Percentiles rank a stretch among this genome's conserved stretches.
phyloP scores from a whole-genome alignment of 2,329 filamentous ascomycete genomes.

The Fusarium beomiforme region DNA sequence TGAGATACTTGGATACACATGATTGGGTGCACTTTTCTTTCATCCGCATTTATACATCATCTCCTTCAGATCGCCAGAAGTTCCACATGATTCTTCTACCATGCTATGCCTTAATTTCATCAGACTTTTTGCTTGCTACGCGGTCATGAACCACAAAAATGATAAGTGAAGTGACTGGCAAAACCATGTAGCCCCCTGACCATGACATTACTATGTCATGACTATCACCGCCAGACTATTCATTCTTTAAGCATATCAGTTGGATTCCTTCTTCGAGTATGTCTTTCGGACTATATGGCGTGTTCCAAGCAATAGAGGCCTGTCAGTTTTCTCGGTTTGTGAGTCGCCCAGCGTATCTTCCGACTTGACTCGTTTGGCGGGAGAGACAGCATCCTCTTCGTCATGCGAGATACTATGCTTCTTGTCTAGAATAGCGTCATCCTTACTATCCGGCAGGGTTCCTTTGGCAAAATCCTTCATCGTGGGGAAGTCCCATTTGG shows the following conservation, averaged over 20 bases:
- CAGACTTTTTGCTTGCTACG: not conserved
- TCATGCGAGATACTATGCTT: not conserved
- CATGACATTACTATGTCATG: not conserved
- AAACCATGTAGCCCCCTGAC: not conserved
- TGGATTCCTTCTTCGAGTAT: conserved; percentile 18
- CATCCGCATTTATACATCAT: not conserved
- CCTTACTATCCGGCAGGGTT: not conserved
- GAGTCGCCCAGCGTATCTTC: not conserved
- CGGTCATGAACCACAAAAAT: too few relatives aligned
- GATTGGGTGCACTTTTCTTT: not conserved
- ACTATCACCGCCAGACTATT: not conserved
- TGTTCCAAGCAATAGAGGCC: not conserved
- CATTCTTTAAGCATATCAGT: not conserved
- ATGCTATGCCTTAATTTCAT: not conserved
- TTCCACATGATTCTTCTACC: not conserved
- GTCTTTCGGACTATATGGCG: conserved; percentile 1
- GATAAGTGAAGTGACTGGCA: not conserved
- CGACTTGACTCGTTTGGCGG: conserved; percentile 27
- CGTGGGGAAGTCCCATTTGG: conserved; percentile 34
- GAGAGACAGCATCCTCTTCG: not conserved
- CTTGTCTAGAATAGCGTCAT: not conserved
- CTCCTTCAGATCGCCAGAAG: conserved; percentile 2
- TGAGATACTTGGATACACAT: not conserved
- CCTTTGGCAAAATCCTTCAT: conserved; percentile 42
- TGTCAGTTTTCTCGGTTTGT: not conserved